Evolutionary conservation across 805 yeast species (phyloP).

Genomic region (Ogataea minuta): DNA sequence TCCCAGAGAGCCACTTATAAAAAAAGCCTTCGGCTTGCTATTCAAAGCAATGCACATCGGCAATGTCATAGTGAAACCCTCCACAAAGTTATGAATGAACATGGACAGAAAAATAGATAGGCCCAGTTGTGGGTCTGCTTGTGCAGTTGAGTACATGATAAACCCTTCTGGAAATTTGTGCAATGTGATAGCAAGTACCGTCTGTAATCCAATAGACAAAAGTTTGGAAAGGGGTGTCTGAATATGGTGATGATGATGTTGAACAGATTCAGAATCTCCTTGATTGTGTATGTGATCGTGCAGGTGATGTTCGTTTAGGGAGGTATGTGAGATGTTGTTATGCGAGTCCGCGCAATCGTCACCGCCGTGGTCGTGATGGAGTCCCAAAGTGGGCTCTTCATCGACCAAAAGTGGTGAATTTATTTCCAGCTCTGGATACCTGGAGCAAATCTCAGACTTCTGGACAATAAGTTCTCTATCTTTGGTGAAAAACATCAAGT

Average conservation of each 20-base stretch:
- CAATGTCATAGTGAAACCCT: slow-evolving; percentile 90
- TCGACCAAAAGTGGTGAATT: slow-evolving; percentile 32
- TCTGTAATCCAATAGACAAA: slow-evolving; percentile 87
- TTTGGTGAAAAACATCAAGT: slow-evolving; percentile 31
- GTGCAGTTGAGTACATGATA: slow-evolving; percentile 75
- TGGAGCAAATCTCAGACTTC: slow-evolving; percentile 24
- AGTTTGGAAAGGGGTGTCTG: slow-evolving; percentile 74
- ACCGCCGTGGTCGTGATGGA: background rate
- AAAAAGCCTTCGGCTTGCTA: slow-evolving; percentile 58
- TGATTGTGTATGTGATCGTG: slow-evolving; percentile 17
- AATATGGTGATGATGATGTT: slow-evolving; percentile 74
- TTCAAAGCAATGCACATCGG: slow-evolving; percentile 81
- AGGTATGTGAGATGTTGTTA: background rate
- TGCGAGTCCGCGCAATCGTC: background rate
- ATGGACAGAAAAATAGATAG: slow-evolving; percentile 79
- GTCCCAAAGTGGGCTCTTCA: slow-evolving; percentile 1
- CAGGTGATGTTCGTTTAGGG: slow-evolving; percentile 3
- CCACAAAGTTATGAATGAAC: slow-evolving; percentile 86
- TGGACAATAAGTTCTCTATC: slow-evolving; percentile 27
- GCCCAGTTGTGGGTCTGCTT: slow-evolving; percentile 68
- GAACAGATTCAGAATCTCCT: slow-evolving; percentile 14
- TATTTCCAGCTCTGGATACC: slow-evolving; percentile 32
- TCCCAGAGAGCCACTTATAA: slow-evolving; percentile 67
- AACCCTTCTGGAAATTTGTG: slow-evolving; percentile 97
- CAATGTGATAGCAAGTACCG: slow-evolving; percentile 79